Evolutionary conservation across 208 protist species (phyloP).

Genomic region (Acanthamoeba sp.): DNA sequence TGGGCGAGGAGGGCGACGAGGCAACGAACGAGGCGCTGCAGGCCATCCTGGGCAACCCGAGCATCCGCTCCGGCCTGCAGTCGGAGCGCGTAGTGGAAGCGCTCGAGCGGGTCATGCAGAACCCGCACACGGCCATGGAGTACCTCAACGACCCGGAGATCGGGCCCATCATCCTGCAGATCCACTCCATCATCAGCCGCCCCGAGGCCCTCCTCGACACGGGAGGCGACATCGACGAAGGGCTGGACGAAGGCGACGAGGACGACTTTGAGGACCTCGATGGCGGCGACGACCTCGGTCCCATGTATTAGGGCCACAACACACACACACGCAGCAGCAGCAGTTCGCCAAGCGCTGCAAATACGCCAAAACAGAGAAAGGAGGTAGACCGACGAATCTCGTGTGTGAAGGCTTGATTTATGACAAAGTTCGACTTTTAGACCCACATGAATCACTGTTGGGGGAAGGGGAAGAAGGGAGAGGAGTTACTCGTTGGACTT

Average conservation of each 20-base stretch:
- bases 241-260: background rate
- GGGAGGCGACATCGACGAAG: background rate
- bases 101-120: conserved; percentile 60
- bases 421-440: no score
- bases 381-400: background rate
- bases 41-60: conserved; percentile 28
- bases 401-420: no score
- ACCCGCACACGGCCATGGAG: conserved; percentile 18
- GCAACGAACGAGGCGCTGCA: background rate
- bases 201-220: background rate
- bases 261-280: background rate
- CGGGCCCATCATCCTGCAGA: conserved; percentile 69
- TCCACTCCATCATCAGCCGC: conserved; percentile 30
- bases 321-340: background rate
- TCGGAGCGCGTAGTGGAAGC: conserved; percentile 14
- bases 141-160: conserved; percentile 52
- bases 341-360: background rate
- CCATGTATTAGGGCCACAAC: background rate
- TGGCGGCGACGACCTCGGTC: background rate
- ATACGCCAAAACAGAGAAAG: background rate
- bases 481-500: conserved; percentile 22
- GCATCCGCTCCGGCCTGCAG: conserved; percentile 18
- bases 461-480: background rate
- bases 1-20: background rate
- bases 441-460: background rate